These are phyloP conservation scores for Tillandsia fasciculata DNA, from an alignment of 176 grass and related monocot genomes.

Conservation along the genomic window DNA sequence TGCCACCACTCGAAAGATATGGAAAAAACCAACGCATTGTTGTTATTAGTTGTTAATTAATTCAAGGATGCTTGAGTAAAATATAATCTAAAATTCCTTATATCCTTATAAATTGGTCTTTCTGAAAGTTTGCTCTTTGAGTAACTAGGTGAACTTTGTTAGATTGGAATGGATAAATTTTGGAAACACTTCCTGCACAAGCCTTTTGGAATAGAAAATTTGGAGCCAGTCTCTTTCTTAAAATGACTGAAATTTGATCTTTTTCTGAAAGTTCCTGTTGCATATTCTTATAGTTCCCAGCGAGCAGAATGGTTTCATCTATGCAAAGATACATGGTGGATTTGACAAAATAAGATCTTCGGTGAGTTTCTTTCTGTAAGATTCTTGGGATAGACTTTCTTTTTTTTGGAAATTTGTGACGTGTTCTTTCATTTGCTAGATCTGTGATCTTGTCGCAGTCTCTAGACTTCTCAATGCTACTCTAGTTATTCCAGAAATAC, in stretches of 20 bases:
- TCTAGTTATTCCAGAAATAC: constrained; percentile 91
- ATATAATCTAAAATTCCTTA: too few relatives aligned
- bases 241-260: constrained; percentile 8
- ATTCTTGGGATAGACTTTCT: constrained; percentile 6
- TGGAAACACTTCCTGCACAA: background rate
- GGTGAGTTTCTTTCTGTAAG: constrained; percentile 46
- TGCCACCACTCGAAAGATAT: too few relatives aligned
- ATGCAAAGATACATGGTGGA: constrained; percentile 94
- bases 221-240: background rate
- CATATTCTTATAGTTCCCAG: constrained; percentile 43
- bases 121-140: too few relatives aligned
- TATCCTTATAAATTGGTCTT: too few relatives aligned
- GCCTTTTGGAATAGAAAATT: too few relatives aligned
- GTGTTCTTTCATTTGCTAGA: constrained; percentile 54
- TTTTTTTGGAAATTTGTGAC: constrained; percentile 24
- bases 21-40: too few relatives aligned
- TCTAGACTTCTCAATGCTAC: constrained; percentile 95
- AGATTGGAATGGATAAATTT: background rate
- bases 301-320: constrained; percentile 82
- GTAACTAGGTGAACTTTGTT: background rate
- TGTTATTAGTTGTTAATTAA: too few relatives aligned
- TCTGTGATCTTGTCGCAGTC: constrained; percentile 91
- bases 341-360: constrained; percentile 98
- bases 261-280: constrained; percentile 10
- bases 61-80: too few relatives aligned